A percentile compares a stretch with the other conserved stretches of the same genome.
Evolutionary conservation across 495 filamentous ascomycete species (phyloP).

Genomic region (Lepidopterella palustris): DNA sequence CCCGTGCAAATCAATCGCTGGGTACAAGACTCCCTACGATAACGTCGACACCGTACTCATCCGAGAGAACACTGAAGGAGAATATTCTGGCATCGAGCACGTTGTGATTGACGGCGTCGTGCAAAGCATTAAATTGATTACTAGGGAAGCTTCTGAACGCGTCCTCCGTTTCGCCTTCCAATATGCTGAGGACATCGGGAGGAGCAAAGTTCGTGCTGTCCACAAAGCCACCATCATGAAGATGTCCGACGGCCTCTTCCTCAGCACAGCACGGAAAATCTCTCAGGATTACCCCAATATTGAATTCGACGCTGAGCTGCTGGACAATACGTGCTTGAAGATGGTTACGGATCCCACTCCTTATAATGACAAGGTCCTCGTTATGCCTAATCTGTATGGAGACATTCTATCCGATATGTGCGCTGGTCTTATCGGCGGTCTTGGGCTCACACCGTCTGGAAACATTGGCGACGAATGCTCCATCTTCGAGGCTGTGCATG

Average conservation of each 20-base stretch:
- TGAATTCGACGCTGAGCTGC: conserved; percentile 91
- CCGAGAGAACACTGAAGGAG: conserved; percentile 99
- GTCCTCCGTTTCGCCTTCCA: conserved; percentile 97
- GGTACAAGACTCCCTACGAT: conserved; percentile 98
- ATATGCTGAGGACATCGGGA: conserved; percentile 83
- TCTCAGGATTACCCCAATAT: conserved; percentile 90
- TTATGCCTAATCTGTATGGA: conserved; percentile 99
- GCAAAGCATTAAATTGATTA: conserved; percentile 99
- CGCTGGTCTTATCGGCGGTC: conserved; percentile 94
- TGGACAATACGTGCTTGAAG: conserved; percentile 98
- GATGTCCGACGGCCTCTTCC: conserved; percentile 98
- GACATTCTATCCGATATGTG: conserved; percentile 99
- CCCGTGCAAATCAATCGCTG: conserved; percentile 86
- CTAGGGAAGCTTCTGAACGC: conserved; percentile 82
- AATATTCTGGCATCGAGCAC: conserved; percentile 99
- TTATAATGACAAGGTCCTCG: conserved; percentile 98
- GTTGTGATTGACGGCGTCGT: conserved; percentile 97
- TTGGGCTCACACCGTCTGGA: conserved; percentile 92
- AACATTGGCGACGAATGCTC: conserved; percentile 87
- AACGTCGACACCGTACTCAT: conserved; percentile 95
- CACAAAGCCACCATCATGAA: conserved; percentile 99
- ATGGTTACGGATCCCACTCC: conserved; percentile 89
- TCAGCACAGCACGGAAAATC: conserved; percentile 73
- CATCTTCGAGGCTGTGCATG: conserved; percentile 99
- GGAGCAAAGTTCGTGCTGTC: conserved; percentile 91